Evolutionary conservation across 164 flowering plant genomes (phyloP), one percentile per base, ranked within the genome.

Genomic region (Malania oleifera): DNA sequence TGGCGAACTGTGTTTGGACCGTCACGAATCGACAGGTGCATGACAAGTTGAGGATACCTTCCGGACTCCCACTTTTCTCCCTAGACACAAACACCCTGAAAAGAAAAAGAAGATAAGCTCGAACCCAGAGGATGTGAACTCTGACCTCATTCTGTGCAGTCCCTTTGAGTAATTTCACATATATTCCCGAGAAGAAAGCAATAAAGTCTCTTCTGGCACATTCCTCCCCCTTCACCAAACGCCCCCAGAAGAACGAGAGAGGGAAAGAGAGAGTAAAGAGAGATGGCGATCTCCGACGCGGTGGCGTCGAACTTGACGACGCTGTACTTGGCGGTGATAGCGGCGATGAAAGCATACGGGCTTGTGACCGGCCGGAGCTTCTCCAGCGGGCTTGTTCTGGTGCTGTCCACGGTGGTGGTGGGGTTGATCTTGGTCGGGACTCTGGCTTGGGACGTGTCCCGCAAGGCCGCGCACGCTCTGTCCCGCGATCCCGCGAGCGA

Each of bases 361-460:
- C 14, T 80, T 63, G 64, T 74, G 24, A 54, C 41, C 1, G 89
- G 87, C 2, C 67, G 74, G 76, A 80, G 70, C 72, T 80, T 68
- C 82, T 48, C 80, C 43, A 81, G 82, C 22, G 67, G 64, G 3
- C 73, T 69, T 45, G 80, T 86, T 27, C 71, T 86, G 45, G 27
- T 75, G 7, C 46, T 63, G 11, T 82, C 92, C 0, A 78, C 87
- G 10, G 48, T 64, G 13, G 70, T 70, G 20, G 85, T 86, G 23
- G 81, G 75, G 0, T 18, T 60, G 14, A 58, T 83, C 57, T 37
- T 86, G 50, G 40, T 82, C 2, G 80, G 51, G 27, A 65, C 85
- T 38, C 73, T 86, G 61, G 62, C 80, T 39, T 86, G 92, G 92
- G 92, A 86, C 72, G 82, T 86, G 14, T 82, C 80, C 0, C 76